phyloP scores from a whole-genome alignment of 140 eudicot genomes.

The Bidens hawaiensis region DNA sequence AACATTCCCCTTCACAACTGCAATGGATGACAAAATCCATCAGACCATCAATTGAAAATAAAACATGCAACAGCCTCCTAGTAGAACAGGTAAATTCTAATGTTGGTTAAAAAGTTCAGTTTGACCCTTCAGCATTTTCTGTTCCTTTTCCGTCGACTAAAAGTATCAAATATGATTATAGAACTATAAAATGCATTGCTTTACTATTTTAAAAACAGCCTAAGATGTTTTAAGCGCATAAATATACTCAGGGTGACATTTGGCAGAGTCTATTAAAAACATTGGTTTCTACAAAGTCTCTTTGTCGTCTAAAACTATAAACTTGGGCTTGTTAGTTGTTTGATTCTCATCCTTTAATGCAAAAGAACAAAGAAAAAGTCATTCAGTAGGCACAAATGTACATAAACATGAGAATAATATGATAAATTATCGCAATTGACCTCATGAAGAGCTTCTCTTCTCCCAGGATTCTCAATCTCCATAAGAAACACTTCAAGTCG shows the following conservation, averaged over 20 bases:
- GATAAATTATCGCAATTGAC: no score
- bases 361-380: no score
- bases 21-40: neutral
- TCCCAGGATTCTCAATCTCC: no score
- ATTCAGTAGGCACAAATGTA: no score
- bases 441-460: no score
- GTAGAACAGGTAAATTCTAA: no score
- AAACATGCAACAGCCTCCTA: neutral
- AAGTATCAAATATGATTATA: neutral
- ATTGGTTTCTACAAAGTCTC: neutral
- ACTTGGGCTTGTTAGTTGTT: no score
- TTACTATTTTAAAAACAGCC: neutral
- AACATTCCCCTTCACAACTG: constrained; percentile 88
- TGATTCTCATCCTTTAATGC: no score
- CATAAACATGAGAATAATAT: no score
- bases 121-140: neutral
- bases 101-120: no score
- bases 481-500: no score
- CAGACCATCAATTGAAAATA: neutral
- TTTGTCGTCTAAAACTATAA: no score
- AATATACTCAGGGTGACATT: neutral
- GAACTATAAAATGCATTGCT: neutral
- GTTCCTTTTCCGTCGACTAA: neutral
- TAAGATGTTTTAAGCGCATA: neutral
- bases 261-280: neutral